Conservation (phyloP, 2,329 filamentous ascomycete genomes). For the Dendrostoma leiphaemia region DNA sequence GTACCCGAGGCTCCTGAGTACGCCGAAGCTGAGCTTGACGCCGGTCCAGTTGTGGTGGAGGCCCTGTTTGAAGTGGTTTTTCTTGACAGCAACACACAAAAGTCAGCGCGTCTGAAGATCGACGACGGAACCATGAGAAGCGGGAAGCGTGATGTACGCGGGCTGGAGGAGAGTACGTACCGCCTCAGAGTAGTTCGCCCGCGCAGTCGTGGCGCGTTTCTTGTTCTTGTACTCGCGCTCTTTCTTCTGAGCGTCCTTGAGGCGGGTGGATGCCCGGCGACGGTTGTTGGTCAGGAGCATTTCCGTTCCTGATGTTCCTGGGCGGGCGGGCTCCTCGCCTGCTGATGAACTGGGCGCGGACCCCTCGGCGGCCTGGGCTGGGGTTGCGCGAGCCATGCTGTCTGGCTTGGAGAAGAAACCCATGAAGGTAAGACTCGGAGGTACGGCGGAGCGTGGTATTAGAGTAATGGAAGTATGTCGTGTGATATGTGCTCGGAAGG, state of each 20-base stretch:
- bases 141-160: no score
- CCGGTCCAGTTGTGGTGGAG: conserved; percentile 35
- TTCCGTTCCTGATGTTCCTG: conserved; percentile 43
- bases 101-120: no score
- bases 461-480: no score
- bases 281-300: conserved; percentile 38
- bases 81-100: conserved; percentile 7
- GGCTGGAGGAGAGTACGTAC: no score
- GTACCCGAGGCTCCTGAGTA: conserved; percentile 33
- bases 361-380: not conserved
- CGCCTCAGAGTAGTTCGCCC: conserved; percentile 35
- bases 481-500: no score
- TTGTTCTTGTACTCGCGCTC: conserved; percentile 39
- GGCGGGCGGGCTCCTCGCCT: conserved; percentile 30
- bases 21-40: conserved; percentile 29
- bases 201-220: conserved; percentile 39
- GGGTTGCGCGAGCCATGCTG: conserved; percentile 12
- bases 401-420: conserved; percentile 15
- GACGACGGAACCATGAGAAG: no score
- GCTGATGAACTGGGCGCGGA: not conserved
- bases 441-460: not conserved
- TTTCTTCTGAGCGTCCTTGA: conserved; percentile 36
- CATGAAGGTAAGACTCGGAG: not conserved
- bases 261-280: conserved; percentile 35
- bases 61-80: conserved; percentile 36